These are phyloP conservation scores for Butyriboletus loyo DNA, from an alignment of 768 basidiomycete genomes.

Conservation along the genomic window DNA sequence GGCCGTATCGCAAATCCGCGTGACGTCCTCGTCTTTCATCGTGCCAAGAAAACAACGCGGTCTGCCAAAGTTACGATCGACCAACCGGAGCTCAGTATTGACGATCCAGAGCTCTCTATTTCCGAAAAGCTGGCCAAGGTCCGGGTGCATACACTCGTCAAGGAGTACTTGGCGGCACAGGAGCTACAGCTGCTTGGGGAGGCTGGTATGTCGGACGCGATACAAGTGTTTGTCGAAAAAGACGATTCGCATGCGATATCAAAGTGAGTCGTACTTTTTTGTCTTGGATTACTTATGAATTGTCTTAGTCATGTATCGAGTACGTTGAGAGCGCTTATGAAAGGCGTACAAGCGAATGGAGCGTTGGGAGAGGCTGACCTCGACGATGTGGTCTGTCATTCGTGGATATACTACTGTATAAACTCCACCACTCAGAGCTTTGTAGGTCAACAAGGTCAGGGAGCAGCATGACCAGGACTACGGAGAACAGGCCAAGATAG, in stretches of 20 bases:
- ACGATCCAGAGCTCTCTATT: slow-evolving; percentile 63
- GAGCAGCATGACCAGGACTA: slow-evolving; percentile 67
- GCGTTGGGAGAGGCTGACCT: slow-evolving; percentile 72
- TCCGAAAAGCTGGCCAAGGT: slow-evolving; percentile 79
- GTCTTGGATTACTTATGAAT: neutral
- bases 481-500: slow-evolving; percentile 41
- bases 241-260: slow-evolving; percentile 93
- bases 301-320: slow-evolving; percentile 60
- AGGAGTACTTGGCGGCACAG: slow-evolving; percentile 89
- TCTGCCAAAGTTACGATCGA: slow-evolving; percentile 63
- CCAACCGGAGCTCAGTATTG: slow-evolving; percentile 77
- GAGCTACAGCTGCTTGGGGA: slow-evolving; percentile 90
- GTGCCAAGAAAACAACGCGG: slow-evolving; percentile 57
- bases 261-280: slow-evolving; percentile 48
- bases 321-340: slow-evolving; percentile 60
- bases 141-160: slow-evolving; percentile 84
- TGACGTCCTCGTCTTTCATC: slow-evolving; percentile 88
- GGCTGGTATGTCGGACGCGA: slow-evolving; percentile 88
- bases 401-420: neutral
- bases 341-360: slow-evolving; percentile 61
- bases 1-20: slow-evolving; percentile 91
- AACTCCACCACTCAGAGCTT: neutral
- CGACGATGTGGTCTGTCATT: slow-evolving; percentile 60
- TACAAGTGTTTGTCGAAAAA: slow-evolving; percentile 95
- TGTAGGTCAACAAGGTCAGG: slow-evolving; percentile 66